Percentiles rank a stretch among this genome's conserved stretches.
Evolutionary conservation across 2,329 filamentous ascomycete genomes (phyloP).

Genomic region (Metarhizium robertsii): DNA sequence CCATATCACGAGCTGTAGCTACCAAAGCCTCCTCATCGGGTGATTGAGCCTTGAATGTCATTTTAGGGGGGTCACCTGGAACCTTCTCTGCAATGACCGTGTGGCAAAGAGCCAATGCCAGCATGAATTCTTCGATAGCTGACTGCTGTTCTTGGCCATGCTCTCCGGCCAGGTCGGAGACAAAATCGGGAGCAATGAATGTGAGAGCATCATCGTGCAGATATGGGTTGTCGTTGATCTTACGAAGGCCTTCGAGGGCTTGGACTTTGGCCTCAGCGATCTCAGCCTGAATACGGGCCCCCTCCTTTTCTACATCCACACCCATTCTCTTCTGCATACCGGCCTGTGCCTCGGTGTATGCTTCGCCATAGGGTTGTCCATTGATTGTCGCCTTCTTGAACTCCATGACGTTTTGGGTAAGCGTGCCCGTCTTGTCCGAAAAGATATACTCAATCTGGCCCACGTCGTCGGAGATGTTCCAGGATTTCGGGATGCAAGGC

Average conservation of each 20-base stretch:
- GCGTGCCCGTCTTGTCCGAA: slow-evolving; percentile 92
- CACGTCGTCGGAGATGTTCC: slow-evolving; percentile 98
- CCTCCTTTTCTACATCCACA: slow-evolving; percentile 75
- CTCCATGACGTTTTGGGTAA: slow-evolving; percentile 98
- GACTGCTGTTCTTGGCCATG: slow-evolving; percentile 66
- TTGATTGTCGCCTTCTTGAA: slow-evolving; percentile 99
- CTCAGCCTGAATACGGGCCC: slow-evolving; percentile 59
- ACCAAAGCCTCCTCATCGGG: slow-evolving; percentile 94
- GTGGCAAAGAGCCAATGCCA: slow-evolving; percentile 90
- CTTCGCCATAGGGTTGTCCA: slow-evolving; percentile 91
- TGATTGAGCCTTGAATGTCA: slow-evolving; percentile 94
- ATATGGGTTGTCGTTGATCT: slow-evolving; percentile 81
- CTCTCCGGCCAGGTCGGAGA: slow-evolving; percentile 70
- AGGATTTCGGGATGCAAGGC: slow-evolving; percentile 92
- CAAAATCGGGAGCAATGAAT: slow-evolving; percentile 84
- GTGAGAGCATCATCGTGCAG: slow-evolving; percentile 83
- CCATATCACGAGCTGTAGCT: slow-evolving; percentile 86
- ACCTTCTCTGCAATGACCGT: slow-evolving; percentile 87
- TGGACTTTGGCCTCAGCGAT: slow-evolving; percentile 68
- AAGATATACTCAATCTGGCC: slow-evolving; percentile 99
- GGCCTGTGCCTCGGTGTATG: slow-evolving; percentile 92
- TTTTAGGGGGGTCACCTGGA: slow-evolving; percentile 81
- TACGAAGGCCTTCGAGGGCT: slow-evolving; percentile 64
- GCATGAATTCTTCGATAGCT: slow-evolving; percentile 85
- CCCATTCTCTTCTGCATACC: slow-evolving; percentile 92